A percentile compares a stretch with the other conserved stretches of the same genome.
phyloP scores from a whole-genome alignment of 306 rosid species.

The Citrullus mucosospermus region DNA sequence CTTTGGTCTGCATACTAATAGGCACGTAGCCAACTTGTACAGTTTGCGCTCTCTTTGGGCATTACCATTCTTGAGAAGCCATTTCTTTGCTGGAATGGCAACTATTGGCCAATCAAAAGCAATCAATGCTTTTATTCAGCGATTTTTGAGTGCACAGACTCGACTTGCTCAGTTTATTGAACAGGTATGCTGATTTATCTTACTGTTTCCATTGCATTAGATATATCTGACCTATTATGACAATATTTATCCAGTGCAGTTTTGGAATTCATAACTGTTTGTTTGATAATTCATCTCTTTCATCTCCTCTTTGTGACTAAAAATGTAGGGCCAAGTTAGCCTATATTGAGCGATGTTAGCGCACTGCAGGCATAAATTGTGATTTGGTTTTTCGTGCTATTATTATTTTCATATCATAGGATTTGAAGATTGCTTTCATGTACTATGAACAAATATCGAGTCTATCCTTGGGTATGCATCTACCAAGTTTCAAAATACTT shows the following conservation, averaged over 20 bases:
- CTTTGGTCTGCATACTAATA: constrained; percentile 74
- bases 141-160: constrained; percentile 88
- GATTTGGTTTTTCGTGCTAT: background rate
- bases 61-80: constrained; percentile 81
- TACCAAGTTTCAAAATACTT: background rate
- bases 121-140: constrained; percentile 85
- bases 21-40: constrained; percentile 73
- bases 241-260: background rate
- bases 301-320: background rate
- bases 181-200: constrained; percentile 38
- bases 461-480: background rate
- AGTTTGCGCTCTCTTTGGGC: constrained; percentile 73
- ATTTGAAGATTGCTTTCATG: background rate
- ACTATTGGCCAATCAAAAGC: constrained; percentile 83
- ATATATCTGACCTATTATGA: background rate
- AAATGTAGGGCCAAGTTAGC: background rate
- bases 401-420: background rate
- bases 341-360: background rate
- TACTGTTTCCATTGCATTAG: background rate
- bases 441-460: background rate
- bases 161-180: constrained; percentile 86
- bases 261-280: background rate
- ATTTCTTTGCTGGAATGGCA: constrained; percentile 90
- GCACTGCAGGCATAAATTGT: background rate
- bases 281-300: background rate